Base-by-base conservation (phyloP, 495 filamentous ascomycete genomes). In the Podospora comata region DNA sequence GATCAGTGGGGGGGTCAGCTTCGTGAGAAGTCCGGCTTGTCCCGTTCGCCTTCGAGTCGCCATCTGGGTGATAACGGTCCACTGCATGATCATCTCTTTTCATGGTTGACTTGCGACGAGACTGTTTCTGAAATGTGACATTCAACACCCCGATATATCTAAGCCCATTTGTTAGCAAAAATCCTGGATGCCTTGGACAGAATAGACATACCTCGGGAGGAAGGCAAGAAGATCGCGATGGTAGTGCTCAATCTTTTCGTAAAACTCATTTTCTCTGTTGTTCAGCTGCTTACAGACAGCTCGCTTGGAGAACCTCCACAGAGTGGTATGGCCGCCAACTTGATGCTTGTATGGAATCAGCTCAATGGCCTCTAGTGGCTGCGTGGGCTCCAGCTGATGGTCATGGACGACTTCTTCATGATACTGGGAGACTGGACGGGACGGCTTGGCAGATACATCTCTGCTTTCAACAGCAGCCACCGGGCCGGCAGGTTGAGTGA, bases 261-360 rank as follows among this genome's bases (percentile, higher is more conserved):
- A 99, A 74, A 99, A 99, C 78, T 96, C 92, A 79, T 99, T 99
- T 74, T 99, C 95, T 72, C 92, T 83, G 74, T 96, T 98, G 77
- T 95, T 98, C 70, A 99, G 85, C 80, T 96, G 92, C 78, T 99
- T 99, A 84, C 96, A 98, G 19, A 99, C 94, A 65, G 95, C 95
- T 69, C 93, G 88, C 59, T 91, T 87, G 23, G 95, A 98, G 72
- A 99, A 98, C 30, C 95, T 90, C 82, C 97, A 99, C 26, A 99
- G 87, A 0, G 93, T 97, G 1, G 92, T 96, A 79, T 99, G 95
- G 1, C 95, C 95, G 20, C 95, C 95, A 65, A 99, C 95, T 76
- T 99, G 95, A 78, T 99, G 95, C 58, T 92, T 91, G 77, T 97
- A 99, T 5, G 95, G 95, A 70, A 97, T 97, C 69, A 99, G 82